phyloP scores from a whole-genome alignment of 345 rosid species.

The Heritiera littoralis region DNA sequence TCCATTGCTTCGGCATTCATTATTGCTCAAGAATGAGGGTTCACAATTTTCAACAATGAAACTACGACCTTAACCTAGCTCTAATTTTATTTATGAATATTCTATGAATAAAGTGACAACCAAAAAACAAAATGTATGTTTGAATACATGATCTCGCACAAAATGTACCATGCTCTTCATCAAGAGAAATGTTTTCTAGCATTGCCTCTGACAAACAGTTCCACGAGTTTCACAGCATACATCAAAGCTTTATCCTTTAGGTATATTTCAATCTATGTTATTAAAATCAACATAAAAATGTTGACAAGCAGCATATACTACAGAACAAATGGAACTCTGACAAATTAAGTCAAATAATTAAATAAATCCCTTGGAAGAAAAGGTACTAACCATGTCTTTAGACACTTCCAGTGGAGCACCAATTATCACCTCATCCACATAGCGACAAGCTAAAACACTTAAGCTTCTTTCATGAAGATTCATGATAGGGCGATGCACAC shows the following conservation, averaged over 20 bases:
- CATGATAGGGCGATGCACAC: conserved; percentile 75
- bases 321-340: background rate
- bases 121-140: background rate
- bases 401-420: conserved; percentile 80
- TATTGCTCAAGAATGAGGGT: background rate
- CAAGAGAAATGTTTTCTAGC: background rate
- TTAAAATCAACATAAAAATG: background rate
- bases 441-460: conserved; percentile 72
- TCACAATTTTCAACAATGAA: background rate
- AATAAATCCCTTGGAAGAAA: background rate
- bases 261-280: background rate
- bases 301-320: background rate
- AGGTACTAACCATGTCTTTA: conserved; percentile 59
- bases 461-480: conserved; percentile 83
- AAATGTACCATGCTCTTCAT: background rate
- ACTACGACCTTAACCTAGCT: background rate
- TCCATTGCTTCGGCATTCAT: background rate
- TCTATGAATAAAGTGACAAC: background rate
- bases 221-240: background rate
- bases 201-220: background rate
- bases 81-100: background rate
- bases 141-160: background rate
- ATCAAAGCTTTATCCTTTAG: background rate
- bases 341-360: background rate
- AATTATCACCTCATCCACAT: conserved; percentile 80